Base-by-base conservation (phyloP, 169 alveolate species). In the Eimeria acervulina region DNA sequence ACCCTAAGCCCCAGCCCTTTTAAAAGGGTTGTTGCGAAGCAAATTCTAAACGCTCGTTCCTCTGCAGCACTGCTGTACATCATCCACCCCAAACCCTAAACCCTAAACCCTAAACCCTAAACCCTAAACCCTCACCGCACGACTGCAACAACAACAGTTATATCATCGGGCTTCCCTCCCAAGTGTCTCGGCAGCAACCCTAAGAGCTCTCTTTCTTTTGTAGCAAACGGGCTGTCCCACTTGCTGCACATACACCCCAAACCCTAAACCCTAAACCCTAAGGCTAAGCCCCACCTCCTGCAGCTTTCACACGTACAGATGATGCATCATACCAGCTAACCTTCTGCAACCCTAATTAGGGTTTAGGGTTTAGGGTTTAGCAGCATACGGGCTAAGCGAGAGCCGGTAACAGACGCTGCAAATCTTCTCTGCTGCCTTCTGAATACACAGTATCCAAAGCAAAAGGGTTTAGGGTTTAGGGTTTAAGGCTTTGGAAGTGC, bases 211-310 rank as follows among this genome's bases (percentile, higher is more conserved):
- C 55, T 19, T 28, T 72, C 84, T 21, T 97, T 98, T 28, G 98
- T 97, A 40, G 95, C 97, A 26, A 95, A 97, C 44, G 97, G 95
- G 76, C 96, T 63, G 10, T 17, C 31, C 31, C 26, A n/a, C 74
- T 63, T 23, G n/a, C 74, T 63, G 31, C 8, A 17, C 31, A 23
- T 63, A 17, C 74, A 63, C 36, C 74, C 31, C 84, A 47, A 47
- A 47, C 55, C 55, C 55, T 47, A 47, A 47, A 47, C 55, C 55
- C 55, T 47, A 47, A 47, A 47, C 55, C 55, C 55, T 47, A 47
- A 47, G 12, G 19, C 55, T 12, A 7, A 47, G 12, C 5, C 55
- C 55, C 55, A 7, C 5, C 5, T 7, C 55, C 55, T 12, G 5
- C 5, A 47, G 12, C 55, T 12, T 12, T 47, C 5, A 47, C 5